phyloP scores from a whole-genome alignment of 352 stramenopile species.

The Elongisporangium prolatum region DNA sequence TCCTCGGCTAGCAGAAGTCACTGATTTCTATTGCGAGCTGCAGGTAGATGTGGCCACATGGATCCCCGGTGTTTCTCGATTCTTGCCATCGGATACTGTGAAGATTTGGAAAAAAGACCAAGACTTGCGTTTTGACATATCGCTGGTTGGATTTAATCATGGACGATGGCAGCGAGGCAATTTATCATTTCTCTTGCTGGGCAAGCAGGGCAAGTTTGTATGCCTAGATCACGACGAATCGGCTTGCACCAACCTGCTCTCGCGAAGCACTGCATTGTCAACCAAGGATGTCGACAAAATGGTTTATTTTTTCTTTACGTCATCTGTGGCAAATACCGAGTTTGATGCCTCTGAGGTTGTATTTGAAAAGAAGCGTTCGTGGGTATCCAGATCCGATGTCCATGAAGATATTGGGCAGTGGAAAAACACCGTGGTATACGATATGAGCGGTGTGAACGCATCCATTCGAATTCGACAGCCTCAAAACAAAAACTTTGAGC shows the following conservation, averaged over 20 bases:
- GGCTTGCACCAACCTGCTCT: slow-evolving; percentile 42
- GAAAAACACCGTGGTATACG: slow-evolving; percentile 41
- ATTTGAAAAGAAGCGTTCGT: slow-evolving; percentile 44
- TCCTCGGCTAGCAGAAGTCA: slow-evolving; percentile 33
- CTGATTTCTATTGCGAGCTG: slow-evolving; percentile 67
- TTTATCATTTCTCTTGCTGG: slow-evolving; percentile 58
- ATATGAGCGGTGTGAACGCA: slow-evolving; percentile 47
- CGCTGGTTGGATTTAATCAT: slow-evolving; percentile 60
- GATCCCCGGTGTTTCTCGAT: slow-evolving; percentile 64
- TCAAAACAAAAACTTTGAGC: slow-evolving; percentile 36
- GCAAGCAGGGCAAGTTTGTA: slow-evolving; percentile 30
- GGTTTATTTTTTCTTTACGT: slow-evolving; percentile 59
- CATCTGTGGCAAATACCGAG: slow-evolving; percentile 46
- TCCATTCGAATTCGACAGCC: slow-evolving; percentile 35
- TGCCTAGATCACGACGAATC: slow-evolving; percentile 51
- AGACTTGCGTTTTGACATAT: slow-evolving; percentile 62
- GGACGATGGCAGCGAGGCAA: slow-evolving; percentile 58
- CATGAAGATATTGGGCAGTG: slow-evolving; percentile 45
- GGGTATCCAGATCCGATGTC: slow-evolving; percentile 34
- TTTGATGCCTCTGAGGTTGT: slow-evolving; percentile 32
- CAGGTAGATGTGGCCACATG: slow-evolving; percentile 64
- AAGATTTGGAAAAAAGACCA: slow-evolving; percentile 69
- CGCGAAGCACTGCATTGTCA: slow-evolving; percentile 15
- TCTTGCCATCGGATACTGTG: slow-evolving; percentile 64
- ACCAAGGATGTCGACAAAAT: slow-evolving; percentile 42